Percentiles rank a stretch among this genome's conserved stretches.
Evolutionary conservation across 495 filamentous ascomycete genomes (phyloP).

Genomic region (Melanomma pulvis-pyrius): DNA sequence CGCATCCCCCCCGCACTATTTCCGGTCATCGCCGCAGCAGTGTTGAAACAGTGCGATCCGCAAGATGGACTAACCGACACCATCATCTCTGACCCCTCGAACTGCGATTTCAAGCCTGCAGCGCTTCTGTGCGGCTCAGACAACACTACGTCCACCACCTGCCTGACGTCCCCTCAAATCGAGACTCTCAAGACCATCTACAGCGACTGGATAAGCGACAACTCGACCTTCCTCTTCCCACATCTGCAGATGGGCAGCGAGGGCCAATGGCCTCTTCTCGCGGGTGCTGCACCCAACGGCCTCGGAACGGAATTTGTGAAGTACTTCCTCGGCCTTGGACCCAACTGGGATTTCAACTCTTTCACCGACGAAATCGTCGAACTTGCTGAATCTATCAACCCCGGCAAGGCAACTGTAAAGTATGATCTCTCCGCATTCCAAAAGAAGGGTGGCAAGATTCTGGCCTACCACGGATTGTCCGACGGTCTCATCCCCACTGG

Average conservation of each 20-base stretch:
- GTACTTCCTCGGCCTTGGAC: slow-evolving; percentile 45
- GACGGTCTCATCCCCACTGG: slow-evolving; percentile 54
- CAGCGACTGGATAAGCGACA: slow-evolving; percentile 53
- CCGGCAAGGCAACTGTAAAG: slow-evolving; percentile 53
- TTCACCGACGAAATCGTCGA: slow-evolving; percentile 44
- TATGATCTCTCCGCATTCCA: slow-evolving; percentile 51
- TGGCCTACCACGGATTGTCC: slow-evolving; percentile 57
- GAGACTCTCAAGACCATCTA: slow-evolving; percentile 59
- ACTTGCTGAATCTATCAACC: slow-evolving; percentile 50
- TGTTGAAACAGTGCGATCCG: slow-evolving; percentile 66
- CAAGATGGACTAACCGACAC: slow-evolving; percentile 66
- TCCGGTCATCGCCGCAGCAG: slow-evolving; percentile 57
- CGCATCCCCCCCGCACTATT: slow-evolving; percentile 58
- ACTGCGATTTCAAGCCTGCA: slow-evolving; percentile 59
- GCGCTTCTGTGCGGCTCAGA: slow-evolving; percentile 54
- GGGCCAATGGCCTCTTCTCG: slow-evolving; percentile 19
- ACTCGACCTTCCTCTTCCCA: slow-evolving; percentile 60
- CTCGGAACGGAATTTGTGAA: slow-evolving; percentile 49
- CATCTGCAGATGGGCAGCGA: slow-evolving; percentile 45
- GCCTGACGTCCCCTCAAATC: slow-evolving; percentile 61
- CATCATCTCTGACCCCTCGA: slow-evolving; percentile 64
- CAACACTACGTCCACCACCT: slow-evolving; percentile 45
- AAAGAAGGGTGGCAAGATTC: slow-evolving; percentile 55
- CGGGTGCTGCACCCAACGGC: slow-evolving; percentile 42
- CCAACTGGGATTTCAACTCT: slow-evolving; percentile 43